Evolutionary conservation across 2,329 filamentous ascomycete species (phyloP).

Genomic region (Chalara sp.): DNA sequence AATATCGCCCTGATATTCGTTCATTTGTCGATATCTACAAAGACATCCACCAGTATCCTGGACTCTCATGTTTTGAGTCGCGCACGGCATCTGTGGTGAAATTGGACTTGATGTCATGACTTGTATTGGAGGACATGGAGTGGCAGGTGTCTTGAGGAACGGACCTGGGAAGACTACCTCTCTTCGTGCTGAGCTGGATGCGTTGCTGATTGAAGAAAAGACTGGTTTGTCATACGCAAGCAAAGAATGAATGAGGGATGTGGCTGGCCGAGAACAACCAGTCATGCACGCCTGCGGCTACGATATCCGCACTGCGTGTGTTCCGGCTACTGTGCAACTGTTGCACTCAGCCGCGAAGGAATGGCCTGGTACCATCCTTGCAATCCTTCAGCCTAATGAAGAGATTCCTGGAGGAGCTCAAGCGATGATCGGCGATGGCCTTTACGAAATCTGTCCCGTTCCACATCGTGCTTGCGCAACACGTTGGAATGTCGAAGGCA

Average conservation of each 20-base stretch:
- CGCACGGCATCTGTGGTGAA: conserved; percentile 39
- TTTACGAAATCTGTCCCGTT: conserved; percentile 38
- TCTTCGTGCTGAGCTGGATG: conserved; percentile 57
- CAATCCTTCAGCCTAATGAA: conserved; percentile 62
- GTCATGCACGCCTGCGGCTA: conserved; percentile 67
- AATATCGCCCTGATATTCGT: no score
- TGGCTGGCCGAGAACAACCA: conserved; percentile 40
- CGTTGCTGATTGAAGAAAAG: conserved; percentile 48
- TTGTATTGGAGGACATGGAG: conserved; percentile 50
- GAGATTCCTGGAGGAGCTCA: conserved; percentile 56
- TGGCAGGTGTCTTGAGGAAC: conserved; percentile 49
- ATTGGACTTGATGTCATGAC: conserved; percentile 34
- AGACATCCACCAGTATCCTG: conserved; percentile 50
- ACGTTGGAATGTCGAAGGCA: no score
- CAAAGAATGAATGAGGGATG: conserved; percentile 29
- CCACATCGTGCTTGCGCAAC: conserved; percentile 30
- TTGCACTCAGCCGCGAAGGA: conserved; percentile 35
- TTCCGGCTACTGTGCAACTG: conserved; percentile 48
- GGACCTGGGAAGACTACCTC: conserved; percentile 48
- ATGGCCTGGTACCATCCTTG: conserved; percentile 58
- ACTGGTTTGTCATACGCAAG: conserved; percentile 51
- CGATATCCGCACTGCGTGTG: conserved; percentile 46
- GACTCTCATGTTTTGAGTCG: conserved; percentile 51
- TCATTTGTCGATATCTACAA: conserved; percentile 38
- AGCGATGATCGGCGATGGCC: conserved; percentile 53